Evolutionary conservation across 345 rosid genomes (phyloP), one percentile per base, ranked within the genome.

Genomic region (Syzygium aromaticum): DNA sequence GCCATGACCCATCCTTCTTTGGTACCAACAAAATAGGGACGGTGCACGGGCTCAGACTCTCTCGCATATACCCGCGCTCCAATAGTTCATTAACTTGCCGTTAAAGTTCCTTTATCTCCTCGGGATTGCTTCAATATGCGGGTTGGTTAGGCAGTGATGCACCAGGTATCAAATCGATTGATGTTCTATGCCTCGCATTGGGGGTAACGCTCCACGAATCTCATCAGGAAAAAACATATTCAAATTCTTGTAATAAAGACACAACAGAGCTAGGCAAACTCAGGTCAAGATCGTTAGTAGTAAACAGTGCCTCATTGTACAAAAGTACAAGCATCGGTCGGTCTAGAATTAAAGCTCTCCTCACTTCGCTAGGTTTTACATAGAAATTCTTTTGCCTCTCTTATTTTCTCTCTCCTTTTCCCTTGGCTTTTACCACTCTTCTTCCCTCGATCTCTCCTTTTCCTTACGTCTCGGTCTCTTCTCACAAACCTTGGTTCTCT

Each of bases 401-500:
- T 54, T 22, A 8, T 54, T 21, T 21, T 4, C 27, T 54, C 3
- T 54, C 57, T 54, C 21, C 57, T 54, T 54, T 54, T 54, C 57
- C 25, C 1, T 54, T 0, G 5, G 11, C 1, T 8, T 22, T 54
- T 8, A 54, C 2, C 27, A 22, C 27, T 3, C 21, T 8, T 11
- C 27, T 22, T 5, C 27, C 22, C 59, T 54, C 1, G 27, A 11
- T 4, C 59, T 54, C 27, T 22, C 27, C 11, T 54, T 54, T 54
- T 11, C 59, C 59, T 54, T 54, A 27, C 23, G 59, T 22, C 59
- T 54, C 1, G 22, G 1, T 21, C 59, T 21, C 59, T 21, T 1
- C 59, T 21, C 10, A 11, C 59, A 54, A 54, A 11, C 59, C 11
- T 54, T 5, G 3, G 22, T 54, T 54, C 40, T 54, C 59, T 22